phyloP scores from a whole-genome alignment of 345 rosid genomes.

The Eutrema heterophyllum region DNA sequence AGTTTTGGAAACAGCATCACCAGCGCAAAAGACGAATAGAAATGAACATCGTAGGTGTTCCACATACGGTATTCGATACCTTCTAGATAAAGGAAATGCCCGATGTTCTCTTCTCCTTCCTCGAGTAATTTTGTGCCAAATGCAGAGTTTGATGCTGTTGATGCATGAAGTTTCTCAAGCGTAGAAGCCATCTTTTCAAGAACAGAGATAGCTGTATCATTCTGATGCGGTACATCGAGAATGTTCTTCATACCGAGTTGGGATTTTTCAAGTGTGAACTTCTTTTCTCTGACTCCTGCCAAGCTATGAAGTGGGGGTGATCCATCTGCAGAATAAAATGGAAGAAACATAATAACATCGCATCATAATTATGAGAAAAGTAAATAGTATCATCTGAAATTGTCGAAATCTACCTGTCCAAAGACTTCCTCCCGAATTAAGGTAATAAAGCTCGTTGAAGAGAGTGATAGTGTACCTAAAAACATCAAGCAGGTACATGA shows the following conservation, averaged over 20 bases:
- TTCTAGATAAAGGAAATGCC: conserved; percentile 90
- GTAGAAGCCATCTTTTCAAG: conserved; percentile 69
- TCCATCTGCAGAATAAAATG: conserved; percentile 53
- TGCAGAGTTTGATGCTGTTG: conserved; percentile 67
- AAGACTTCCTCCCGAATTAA: conserved; percentile 83
- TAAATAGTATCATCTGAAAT: neutral
- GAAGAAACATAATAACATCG: neutral
- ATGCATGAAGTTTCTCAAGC: conserved; percentile 59
- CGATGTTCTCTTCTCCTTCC: conserved; percentile 92
- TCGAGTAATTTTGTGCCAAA: conserved; percentile 82
- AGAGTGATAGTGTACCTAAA: conserved; percentile 81
- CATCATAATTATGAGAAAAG: too few relatives aligned
- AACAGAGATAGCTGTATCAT: conserved; percentile 51
- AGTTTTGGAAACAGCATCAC: conserved; percentile 86
- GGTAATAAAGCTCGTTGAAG: conserved; percentile 92
- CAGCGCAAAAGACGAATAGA: conserved; percentile 82
- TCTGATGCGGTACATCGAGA: conserved; percentile 30
- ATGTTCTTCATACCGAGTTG: conserved; percentile 34
- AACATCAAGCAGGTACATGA: neutral
- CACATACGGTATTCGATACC: conserved; percentile 90
- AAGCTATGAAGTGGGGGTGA: conserved; percentile 67
- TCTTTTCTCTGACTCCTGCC: conserved; percentile 49
- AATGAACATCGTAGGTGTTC: conserved; percentile 96
- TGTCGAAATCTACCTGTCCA: conserved; percentile 65
- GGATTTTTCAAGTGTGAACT: conserved; percentile 73